These are phyloP conservation scores for Aureobasidium lini DNA, from an alignment of 2,329 filamentous ascomycete species.

Conservation along the genomic window DNA sequence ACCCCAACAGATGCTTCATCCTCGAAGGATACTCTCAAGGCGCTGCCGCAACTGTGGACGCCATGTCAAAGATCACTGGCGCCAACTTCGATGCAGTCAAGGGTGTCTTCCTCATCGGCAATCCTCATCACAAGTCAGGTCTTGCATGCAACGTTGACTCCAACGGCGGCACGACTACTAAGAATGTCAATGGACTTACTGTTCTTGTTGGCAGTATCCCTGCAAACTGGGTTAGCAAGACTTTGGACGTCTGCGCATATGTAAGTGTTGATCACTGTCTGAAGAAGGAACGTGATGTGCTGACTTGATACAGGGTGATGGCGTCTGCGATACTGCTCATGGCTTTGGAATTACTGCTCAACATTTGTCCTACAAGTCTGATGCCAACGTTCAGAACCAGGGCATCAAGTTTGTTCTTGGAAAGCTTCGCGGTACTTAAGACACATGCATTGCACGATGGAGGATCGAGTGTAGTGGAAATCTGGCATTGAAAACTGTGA, in stretches of 20 bases:
- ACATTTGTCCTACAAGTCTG: constrained; percentile 25
- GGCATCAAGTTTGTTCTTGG: constrained; percentile 23
- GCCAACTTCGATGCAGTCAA: constrained; percentile 29
- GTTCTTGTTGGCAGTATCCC: constrained; percentile 20
- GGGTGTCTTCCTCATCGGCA: constrained; percentile 30
- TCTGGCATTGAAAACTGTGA: too few relatives aligned
- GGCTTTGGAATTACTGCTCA: constrained; percentile 26
- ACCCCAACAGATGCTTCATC: constrained; percentile 29
- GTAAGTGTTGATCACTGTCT: constrained; percentile 18
- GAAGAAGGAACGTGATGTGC: neutral
- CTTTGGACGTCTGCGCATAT: constrained; percentile 30
- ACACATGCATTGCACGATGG: constrained; percentile 14
- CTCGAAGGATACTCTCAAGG: constrained; percentile 33
- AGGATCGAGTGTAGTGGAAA: too few relatives aligned
- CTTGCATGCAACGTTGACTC: constrained; percentile 31
- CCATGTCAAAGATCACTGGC: constrained; percentile 27
- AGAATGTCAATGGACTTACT: constrained; percentile 25
- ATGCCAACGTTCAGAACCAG: constrained; percentile 25
- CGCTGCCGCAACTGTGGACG: constrained; percentile 30
- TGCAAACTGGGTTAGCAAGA: constrained; percentile 28
- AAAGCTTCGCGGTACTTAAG: constrained; percentile 15
- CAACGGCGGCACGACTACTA: constrained; percentile 27
- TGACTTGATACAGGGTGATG: constrained; percentile 25
- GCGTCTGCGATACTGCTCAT: constrained; percentile 30
- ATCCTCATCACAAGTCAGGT: constrained; percentile 28